Evolutionary conservation across 768 basidiomycete genomes (phyloP), one percentile per base, ranked within the genome.

Genomic region (Collybia sordida): DNA sequence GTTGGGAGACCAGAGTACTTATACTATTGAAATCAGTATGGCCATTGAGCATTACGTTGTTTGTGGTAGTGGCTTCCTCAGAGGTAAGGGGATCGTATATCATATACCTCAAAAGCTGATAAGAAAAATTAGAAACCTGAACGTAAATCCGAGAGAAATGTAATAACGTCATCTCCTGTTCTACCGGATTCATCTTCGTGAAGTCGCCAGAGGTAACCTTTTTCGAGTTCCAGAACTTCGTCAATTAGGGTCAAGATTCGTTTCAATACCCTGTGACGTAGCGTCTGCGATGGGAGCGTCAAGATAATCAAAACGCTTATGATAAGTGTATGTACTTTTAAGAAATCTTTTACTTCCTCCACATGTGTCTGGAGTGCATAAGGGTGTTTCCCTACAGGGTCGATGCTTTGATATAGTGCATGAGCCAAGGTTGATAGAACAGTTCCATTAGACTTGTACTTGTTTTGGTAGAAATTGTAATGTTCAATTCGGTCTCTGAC

Each of bases 1-100:
- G 68, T 38, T 69, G 68, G 2, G 68, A 69, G 6, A 69, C 50
- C 0, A 69, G 52, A 7, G 65, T 64, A 39, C 64, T 66, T 40
- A 69, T 63, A 41, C 61, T 63, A 47, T 66, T 68, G 54, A 66
- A 68, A 37, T 66, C 67, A 22, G 68, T 68, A 52, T 70, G 68
- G 6, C 67, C 67, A 45, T 67, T 66, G 36, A 70, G 50, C 67
- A 70, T 70, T 45, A 70, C 68, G 6, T 63, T 63, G 46, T 70
- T 70, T 4, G 67, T 70, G 48, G 58, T 67, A 2, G 45, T 28
- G 11, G 59, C 54, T 43, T 70, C 68, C 24, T 61, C 59, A 4
- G 57, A 42, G 0, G 65, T 67, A 9, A 69, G 58, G 24, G 67
- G 67, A 48, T 68, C 65, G 57, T 67, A 70, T 7, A 70, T 62